These are phyloP conservation scores for Pestalotiopsis sp. DNA, from an alignment of 2,329 filamentous ascomycete genomes.

Conservation along the genomic window DNA sequence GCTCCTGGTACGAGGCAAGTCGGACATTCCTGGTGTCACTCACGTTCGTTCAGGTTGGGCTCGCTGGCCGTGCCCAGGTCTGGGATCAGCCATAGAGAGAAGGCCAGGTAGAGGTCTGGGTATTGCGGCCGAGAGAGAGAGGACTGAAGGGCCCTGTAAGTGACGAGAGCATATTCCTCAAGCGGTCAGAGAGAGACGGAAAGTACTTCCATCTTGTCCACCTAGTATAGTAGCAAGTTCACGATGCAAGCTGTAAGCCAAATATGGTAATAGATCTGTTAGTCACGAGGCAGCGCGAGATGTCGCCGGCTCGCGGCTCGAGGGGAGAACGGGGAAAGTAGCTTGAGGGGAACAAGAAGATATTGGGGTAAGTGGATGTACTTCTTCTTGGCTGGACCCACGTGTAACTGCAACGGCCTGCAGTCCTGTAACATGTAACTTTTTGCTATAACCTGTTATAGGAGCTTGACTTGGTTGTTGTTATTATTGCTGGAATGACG, in stretches of 20 bases:
- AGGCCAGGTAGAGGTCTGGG: background rate
- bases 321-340: background rate
- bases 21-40: background rate
- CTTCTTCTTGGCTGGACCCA: background rate
- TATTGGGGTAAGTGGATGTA: conserved; percentile 8
- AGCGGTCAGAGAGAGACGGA: conserved; percentile 2
- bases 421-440: background rate
- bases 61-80: background rate
- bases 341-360: background rate
- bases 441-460: background rate
- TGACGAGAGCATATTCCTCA: background rate
- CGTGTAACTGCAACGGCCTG: background rate
- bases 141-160: background rate
- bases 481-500: background rate
- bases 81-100: background rate
- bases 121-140: background rate
- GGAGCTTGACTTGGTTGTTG: background rate
- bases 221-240: background rate
- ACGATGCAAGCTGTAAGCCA: background rate
- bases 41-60: background rate
- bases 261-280: conserved; percentile 9
- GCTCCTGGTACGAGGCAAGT: conserved; percentile 1
- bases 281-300: conserved; percentile 4
- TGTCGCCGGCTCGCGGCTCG: background rate
- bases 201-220: background rate